These are phyloP conservation scores for Leccinum cinnamomeum DNA, from an alignment of 1,284 basidiomycete genomes.

Conservation along the genomic window DNA sequence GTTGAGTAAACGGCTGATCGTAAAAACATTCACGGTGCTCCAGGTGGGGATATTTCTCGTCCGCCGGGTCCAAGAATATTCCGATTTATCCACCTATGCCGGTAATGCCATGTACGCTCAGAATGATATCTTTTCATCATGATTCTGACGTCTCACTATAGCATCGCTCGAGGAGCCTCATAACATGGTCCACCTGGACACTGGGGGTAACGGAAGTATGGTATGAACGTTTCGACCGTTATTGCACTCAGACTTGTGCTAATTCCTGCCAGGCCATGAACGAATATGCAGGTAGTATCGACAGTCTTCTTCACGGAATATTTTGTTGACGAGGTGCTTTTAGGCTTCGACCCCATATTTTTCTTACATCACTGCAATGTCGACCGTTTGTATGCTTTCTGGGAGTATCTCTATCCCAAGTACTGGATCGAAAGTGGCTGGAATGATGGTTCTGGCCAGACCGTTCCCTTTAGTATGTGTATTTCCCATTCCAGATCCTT, in stretches of 20 bases:
- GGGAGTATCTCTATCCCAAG: slow-evolving; percentile 21
- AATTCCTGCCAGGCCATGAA: slow-evolving; percentile 4
- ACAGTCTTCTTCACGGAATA: neutral
- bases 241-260: neutral
- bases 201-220: slow-evolving; percentile 15
- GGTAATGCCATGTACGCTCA: slow-evolving; percentile 12
- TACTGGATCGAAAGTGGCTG: slow-evolving; percentile 21
- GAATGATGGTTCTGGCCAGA: slow-evolving; percentile 6
- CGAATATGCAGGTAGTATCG: slow-evolving; percentile 19
- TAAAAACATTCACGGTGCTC: neutral
- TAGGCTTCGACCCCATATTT: slow-evolving; percentile 22
- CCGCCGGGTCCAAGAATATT: too few relatives aligned
- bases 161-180: slow-evolving; percentile 19
- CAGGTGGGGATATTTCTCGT: slow-evolving; percentile 23
- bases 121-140: neutral
- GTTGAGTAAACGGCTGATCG: neutral
- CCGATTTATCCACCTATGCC: slow-evolving; percentile 7
- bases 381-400: slow-evolving; percentile 23
- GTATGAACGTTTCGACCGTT: slow-evolving; percentile 1
- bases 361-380: slow-evolving; percentile 21
- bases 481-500: neutral
- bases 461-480: slow-evolving; percentile 10
- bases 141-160: slow-evolving; percentile 3
- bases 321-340: neutral
- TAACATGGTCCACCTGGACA: slow-evolving; percentile 16